A percentile compares a stretch with the other conserved stretches of the same genome.
Evolutionary conservation across 352 stramenopile species (phyloP).

Genomic region (Lagenidium sp.): DNA sequence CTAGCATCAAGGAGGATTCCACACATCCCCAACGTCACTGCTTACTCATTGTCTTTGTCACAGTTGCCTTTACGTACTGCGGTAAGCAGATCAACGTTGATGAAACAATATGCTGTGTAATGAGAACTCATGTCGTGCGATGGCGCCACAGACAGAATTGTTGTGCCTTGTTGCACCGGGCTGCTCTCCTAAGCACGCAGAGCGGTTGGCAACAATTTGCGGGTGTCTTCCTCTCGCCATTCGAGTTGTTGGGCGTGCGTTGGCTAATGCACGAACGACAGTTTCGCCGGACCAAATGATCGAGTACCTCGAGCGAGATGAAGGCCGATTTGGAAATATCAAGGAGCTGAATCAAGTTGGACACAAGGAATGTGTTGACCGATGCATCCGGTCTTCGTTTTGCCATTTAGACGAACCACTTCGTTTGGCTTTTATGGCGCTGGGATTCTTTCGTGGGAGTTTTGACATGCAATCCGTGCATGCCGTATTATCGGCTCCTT

Average conservation of each 20-base stretch:
- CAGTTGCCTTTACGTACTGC: slow-evolving; percentile 58
- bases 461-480: too few relatives aligned
- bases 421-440: slow-evolving; percentile 66
- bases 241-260: slow-evolving; percentile 58
- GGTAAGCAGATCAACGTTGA: too few relatives aligned
- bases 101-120: too few relatives aligned
- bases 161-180: slow-evolving; percentile 48
- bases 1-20: slow-evolving; percentile 64
- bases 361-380: slow-evolving; percentile 69
- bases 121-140: too few relatives aligned
- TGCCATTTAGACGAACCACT: slow-evolving; percentile 57
- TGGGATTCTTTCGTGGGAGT: slow-evolving; percentile 69
- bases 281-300: slow-evolving; percentile 76
- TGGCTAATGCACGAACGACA: slow-evolving; percentile 61
- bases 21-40: slow-evolving; percentile 61
- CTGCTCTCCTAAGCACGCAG: slow-evolving; percentile 41
- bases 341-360: slow-evolving; percentile 67
- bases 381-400: slow-evolving; percentile 77
- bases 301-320: slow-evolving; percentile 57
- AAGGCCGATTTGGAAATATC: slow-evolving; percentile 61
- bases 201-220: slow-evolving; percentile 54
- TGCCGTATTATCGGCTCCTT: too few relatives aligned
- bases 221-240: slow-evolving; percentile 69
- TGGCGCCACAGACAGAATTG: slow-evolving; percentile 58
- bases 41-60: slow-evolving; percentile 64